Evolutionary conservation across 2,329 filamentous ascomycete genomes (phyloP), one percentile per base, ranked within the genome.

Genomic region (Hypoxylon sp.): DNA sequence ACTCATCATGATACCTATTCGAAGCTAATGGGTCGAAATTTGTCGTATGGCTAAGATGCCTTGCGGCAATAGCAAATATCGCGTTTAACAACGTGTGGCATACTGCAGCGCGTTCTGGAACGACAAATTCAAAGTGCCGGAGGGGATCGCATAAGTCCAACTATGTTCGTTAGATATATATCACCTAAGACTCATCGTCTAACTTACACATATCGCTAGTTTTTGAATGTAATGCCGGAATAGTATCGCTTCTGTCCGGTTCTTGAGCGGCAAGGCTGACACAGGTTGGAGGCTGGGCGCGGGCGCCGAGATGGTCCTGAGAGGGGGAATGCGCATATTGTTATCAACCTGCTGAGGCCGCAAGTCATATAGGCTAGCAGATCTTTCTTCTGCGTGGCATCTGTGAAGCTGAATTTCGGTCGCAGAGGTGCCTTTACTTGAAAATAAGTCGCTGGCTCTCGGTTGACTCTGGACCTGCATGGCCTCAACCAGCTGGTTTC

Each of bases 71-170:
- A 1, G 87, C 87, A 46, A 88, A 82, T 26, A 89, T 87, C 22
- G 87, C 86, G 60, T 88, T 87, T 11, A 88, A 79, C 3, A 90
- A 79, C 2, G 85, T 83, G 0, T 83, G 83, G 57, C 83, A 87
- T 1, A 78, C 81, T 11, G 81, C 81, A 3, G 87, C 86, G 19
- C 84, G 80, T 59, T 84, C 81, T 0, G 87, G 87, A 0, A 89
- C 86, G 5, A 85, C 78, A 0, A 82, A 80, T 60, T 85, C 83
- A 70, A 90, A 90, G 65, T 87, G 85, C 17, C 76, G 78, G 57
- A 70, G 63, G 13, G 77, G 76, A 58, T 79, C 77, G 57, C 75
- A 78, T 9, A 77, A 69, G 55, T 79, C 77, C 48, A 79, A 68
- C 77, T 79, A n/a, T 14, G 61, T 11, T 13, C 11, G 53, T 77